Evolutionary conservation across 352 stramenopile genomes (phyloP).

Genomic region (Aphanomyces euteiches): DNA sequence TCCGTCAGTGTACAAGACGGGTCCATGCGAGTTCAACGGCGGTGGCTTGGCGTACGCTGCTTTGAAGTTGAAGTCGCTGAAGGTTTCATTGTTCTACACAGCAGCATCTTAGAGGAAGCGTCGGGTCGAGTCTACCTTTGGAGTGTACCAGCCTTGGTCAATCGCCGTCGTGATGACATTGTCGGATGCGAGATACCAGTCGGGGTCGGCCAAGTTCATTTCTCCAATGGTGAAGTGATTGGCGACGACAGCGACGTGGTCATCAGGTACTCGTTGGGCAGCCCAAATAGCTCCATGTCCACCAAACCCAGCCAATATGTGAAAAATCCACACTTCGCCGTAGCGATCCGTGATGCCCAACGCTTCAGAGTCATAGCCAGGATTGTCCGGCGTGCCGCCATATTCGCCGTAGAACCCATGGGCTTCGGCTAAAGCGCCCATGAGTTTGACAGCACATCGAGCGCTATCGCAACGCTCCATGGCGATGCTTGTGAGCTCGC

Average conservation of each 20-base stretch:
- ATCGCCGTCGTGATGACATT: constrained; percentile 28
- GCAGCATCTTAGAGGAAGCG: neutral
- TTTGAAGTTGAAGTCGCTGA: constrained; percentile 69
- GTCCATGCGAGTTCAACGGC: constrained; percentile 35
- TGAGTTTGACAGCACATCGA: constrained; percentile 45
- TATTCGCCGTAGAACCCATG: constrained; percentile 74
- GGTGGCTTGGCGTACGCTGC: constrained; percentile 61
- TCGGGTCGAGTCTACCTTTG: constrained; percentile 33
- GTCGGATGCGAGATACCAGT: constrained; percentile 23
- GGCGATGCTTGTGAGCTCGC: constrained; percentile 49
- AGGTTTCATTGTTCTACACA: constrained; percentile 54
- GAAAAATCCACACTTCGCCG: constrained; percentile 70
- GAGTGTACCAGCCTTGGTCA: constrained; percentile 25
- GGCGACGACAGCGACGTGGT: constrained; percentile 61
- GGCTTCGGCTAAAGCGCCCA: constrained; percentile 59
- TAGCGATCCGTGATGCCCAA: constrained; percentile 52
- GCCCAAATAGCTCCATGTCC: constrained; percentile 54
- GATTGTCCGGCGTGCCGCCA: constrained; percentile 22
- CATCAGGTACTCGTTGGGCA: constrained; percentile 56
- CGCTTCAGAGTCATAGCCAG: constrained; percentile 44
- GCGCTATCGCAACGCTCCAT: constrained; percentile 50
- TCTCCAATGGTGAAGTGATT: constrained; percentile 75
- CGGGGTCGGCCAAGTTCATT: constrained; percentile 35
- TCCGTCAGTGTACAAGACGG: constrained; percentile 67
- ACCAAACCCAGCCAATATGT: constrained; percentile 49